Conservation (phyloP, 495 filamentous ascomycete species). For the Talaromyces ruber region DNA sequence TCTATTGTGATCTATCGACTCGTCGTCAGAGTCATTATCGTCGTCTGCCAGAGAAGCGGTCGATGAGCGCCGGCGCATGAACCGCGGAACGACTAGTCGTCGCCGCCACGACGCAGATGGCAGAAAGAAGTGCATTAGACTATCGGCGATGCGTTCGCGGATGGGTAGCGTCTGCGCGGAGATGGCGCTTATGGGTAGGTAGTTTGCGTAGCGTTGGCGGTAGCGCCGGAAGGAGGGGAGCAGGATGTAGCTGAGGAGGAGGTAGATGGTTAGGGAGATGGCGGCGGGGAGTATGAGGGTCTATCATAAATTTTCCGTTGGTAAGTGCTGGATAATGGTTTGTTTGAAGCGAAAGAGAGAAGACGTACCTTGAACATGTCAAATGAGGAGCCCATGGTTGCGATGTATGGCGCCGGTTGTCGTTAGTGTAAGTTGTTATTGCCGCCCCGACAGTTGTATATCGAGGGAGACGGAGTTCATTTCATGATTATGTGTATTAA, state of each 20-base stretch:
- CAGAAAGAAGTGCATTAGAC: slow-evolving; percentile 44
- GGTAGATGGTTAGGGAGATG: slow-evolving; percentile 68
- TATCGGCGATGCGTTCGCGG: slow-evolving; percentile 50
- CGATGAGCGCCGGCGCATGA: background rate
- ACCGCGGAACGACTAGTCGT: slow-evolving; percentile 20
- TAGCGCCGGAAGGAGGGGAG: slow-evolving; percentile 70
- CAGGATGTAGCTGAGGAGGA: slow-evolving; percentile 60
- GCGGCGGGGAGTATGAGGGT: slow-evolving; percentile 69
- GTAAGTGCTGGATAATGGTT: too few relatives aligned
- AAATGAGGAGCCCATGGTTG: slow-evolving; percentile 23
- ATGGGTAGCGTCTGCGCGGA: slow-evolving; percentile 52
- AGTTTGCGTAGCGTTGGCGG: slow-evolving; percentile 62
- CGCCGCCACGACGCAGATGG: slow-evolving; percentile 46
- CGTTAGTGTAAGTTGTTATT: background rate
- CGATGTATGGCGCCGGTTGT: background rate
- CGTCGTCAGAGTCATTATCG: slow-evolving; percentile 30
- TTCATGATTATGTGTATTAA: background rate
- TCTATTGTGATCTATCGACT: background rate
- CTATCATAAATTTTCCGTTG: too few relatives aligned
- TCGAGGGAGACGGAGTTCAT: background rate
- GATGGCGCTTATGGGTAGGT: slow-evolving; percentile 58
- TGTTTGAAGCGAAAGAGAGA: background rate
- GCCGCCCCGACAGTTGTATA: background rate
- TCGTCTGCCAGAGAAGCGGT: slow-evolving; percentile 22
- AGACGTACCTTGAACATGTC: slow-evolving; percentile 31